Evolutionary conservation across 306 rosid species (phyloP), one percentile per base, ranked within the genome.

Genomic region (Cicer arietinum): DNA sequence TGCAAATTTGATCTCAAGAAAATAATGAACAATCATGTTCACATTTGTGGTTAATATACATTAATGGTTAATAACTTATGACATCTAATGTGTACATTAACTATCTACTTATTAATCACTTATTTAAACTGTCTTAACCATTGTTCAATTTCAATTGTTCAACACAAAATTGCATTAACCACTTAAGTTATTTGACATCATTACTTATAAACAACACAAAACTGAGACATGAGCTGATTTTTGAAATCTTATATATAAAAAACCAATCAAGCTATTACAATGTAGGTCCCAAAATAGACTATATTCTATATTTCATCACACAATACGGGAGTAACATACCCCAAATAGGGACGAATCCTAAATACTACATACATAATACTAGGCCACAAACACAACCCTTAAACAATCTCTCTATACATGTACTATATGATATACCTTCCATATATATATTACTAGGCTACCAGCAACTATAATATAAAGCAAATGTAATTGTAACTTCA

Each of bases 281-380:
- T 45, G 30, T 54, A 46, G 71, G 65, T 65, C 78, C 69, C 60
- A 75, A 71, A 70, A 69, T 62, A 45, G 85, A 83, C 77, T 70
- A 74, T 37, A 77, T 74, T 71, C 77, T 54, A 44, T 58, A 77
- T 76, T 60, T 77, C 88, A 85, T 85, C 89, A 57, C 83, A 68
- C 86, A 76, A 68, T 16, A 57, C 48, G 82, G 84, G 84, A 51
- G 4, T 47, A 68, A 73, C 56, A 76, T 62, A 76, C 71, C 84
- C 86, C 86, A 76, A 82, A 77, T 57, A 76, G 83, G 83, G 86
- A 85, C 78, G 79, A 81, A 83, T 67, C 67, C 69, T 77, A 73
- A 84, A 45, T 53, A 69, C 79, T 65, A 77, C 9, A 20, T 12
- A 45, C 40, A 45, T 10, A 68, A 70, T 17, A 20, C n/a, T 74